Evolutionary conservation across 208 protist species (phyloP), one percentile per base, ranked within the genome.

Genomic region (Crithidia bombi): DNA sequence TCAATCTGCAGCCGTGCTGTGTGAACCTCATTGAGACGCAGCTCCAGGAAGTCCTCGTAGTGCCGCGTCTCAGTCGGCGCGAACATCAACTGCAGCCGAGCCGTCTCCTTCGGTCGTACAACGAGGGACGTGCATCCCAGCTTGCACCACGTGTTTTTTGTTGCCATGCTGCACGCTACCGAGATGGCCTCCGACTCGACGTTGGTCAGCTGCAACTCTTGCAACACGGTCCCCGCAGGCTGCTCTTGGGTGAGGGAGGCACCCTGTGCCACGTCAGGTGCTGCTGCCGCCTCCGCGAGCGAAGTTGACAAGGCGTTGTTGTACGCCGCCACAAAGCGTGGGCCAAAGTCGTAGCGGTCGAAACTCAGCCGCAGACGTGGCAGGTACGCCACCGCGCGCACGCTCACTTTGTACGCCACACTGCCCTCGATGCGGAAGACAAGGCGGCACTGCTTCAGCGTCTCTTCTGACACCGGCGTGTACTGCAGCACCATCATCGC

Each of bases 1-100:
- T 25, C 51, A 30, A 99, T 68, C 15, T 75, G 69, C 26, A 98
- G 78, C 46, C 79, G 84, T 9, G 92, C 78, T 1, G 89, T 88
- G 61, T 92, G 87, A 17, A 95, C 79, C 30, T 94, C 94, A 73
- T 99, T 99, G 35, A 99, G 73, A 56, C 96, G 55, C 75, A 99
- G 93, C 39, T 82, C 82, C 43, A 99, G 70, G 66, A 83, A 85
- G 63, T 96, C 94, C n/a, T 71, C 76, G 81, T 98, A 98, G 28
- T 64, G 69, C 14, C 83, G 86, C 3, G 87, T 75, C 44, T 97
- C 93, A 15, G 52, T 63, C 2, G 98, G 98, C 52, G 67, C 78
- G 72, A 99, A 99, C 43, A 50, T 69, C 23, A 99, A 71, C 47
- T 66, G 73, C 28, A 98, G 43, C 35, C 94, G 81, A 19, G 65